Conservation (phyloP, 1,284 basidiomycete genomes). For the Cutaneotrichosporon sp. region DNA sequence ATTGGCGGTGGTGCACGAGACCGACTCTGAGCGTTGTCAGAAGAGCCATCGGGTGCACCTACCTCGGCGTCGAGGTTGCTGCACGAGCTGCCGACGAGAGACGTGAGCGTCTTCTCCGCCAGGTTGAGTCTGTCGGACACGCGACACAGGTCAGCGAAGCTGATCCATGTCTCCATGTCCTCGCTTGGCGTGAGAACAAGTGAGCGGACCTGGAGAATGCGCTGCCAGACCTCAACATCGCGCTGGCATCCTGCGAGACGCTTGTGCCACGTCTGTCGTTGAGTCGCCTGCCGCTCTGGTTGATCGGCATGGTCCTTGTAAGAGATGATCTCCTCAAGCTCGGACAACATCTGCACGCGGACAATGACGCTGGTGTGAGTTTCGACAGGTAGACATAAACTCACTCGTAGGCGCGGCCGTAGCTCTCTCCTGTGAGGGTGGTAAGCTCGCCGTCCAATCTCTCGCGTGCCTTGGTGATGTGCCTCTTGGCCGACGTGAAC, state of each 20-base stretch:
- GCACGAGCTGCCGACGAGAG: slow-evolving; percentile 67
- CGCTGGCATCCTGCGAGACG: slow-evolving; percentile 92
- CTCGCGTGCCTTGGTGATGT: slow-evolving; percentile 94
- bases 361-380: slow-evolving; percentile 73
- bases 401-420: slow-evolving; percentile 93
- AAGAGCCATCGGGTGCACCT: slow-evolving; percentile 10
- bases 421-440: slow-evolving; percentile 91
- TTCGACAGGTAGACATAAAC: slow-evolving; percentile 39
- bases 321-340: slow-evolving; percentile 94
- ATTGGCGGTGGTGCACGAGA: slow-evolving; percentile 88
- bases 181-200: slow-evolving; percentile 91
- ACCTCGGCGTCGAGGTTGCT: slow-evolving; percentile 46
- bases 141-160: slow-evolving; percentile 83
- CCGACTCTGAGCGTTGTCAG: slow-evolving; percentile 54
- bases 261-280: slow-evolving; percentile 93
- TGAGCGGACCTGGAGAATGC: slow-evolving; percentile 92
- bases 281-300: slow-evolving; percentile 79
- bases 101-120: slow-evolving; percentile 96
- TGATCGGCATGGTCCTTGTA: slow-evolving; percentile 96
- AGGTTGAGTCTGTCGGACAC: slow-evolving; percentile 82
- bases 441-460: slow-evolving; percentile 88
- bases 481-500: slow-evolving; percentile 82
- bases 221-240: slow-evolving; percentile 99
- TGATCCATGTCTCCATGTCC: slow-evolving; percentile 96
- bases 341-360: slow-evolving; percentile 96